Evolutionary conservation across 352 stramenopile genomes (phyloP), one percentile per base, ranked within the genome.

Genomic region (Phytophthora hybrid): DNA sequence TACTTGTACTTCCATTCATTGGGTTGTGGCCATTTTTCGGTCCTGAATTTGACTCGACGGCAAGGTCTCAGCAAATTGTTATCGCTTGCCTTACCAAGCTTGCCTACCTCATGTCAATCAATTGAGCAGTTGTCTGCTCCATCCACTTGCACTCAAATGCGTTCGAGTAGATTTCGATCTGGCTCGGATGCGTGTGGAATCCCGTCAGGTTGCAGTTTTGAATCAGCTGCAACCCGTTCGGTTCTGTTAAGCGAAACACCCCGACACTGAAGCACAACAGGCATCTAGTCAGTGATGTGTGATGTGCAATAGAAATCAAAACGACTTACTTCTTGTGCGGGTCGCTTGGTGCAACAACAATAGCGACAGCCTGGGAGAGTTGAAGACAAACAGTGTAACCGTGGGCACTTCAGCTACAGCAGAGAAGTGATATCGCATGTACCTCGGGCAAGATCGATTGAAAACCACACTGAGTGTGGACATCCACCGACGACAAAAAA

Each of bases 381-480:
- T 21, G 44, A 74, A 64, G 44, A 59, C 26, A 47, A 47, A 47
- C 29, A 31, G 29, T 31, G 46, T 13, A 41, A 73, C 13, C 23
- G 47, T 70, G 44, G 51, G 51, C 18, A 57, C 13, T 70, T 46
- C 37, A 66, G 41, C 39, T 16, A 47, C 16, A 47, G 13, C 39
- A 67, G 16, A 4, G 4, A 54, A 18, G 46, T 31, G 29, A 31
- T 31, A 52, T 37, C 26, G 10, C 19, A 39, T 60, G 21, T 80
- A 90, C 85, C 82, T 98, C 92, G 1, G 91, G 85, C 13, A 98
- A 76, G 59, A 98, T 97, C 0, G 88, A 90, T 74, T 98, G 92
- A 73, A 97, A 98, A 7, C 88, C 92, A 70, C 89, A 96, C 69
- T 98, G 92, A 13, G 92, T 98, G 82, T 97, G 91, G 34, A 98